These are phyloP conservation scores for Monosporascus sp. DNA, from an alignment of 2,329 filamentous ascomycete genomes.

Conservation along the genomic window DNA sequence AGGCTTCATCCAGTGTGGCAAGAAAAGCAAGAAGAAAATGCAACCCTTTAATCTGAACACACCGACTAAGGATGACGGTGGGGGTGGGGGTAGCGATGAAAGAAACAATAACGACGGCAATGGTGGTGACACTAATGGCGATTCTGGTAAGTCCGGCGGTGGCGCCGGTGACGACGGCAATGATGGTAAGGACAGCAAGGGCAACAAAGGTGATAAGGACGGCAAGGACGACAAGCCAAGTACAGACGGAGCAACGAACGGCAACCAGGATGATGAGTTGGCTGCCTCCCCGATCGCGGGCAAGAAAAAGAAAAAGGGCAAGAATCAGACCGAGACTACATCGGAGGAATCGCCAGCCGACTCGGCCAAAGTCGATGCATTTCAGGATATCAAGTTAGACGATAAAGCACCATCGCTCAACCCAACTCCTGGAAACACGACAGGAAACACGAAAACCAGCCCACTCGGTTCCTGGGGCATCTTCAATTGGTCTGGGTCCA, in stretches of 20 bases:
- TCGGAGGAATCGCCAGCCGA: conserved; percentile 26
- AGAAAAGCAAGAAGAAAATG: conserved; percentile 37
- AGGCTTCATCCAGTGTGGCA: conserved; percentile 48
- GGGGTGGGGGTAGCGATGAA: conserved; percentile 22
- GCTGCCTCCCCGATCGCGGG: conserved; percentile 37
- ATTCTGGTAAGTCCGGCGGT: conserved; percentile 23
- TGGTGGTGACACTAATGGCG: conserved; percentile 28
- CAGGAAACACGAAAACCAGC: conserved; percentile 32
- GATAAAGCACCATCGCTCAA: conserved; percentile 53
- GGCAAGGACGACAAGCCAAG: conserved; percentile 29
- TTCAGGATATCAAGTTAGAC: conserved; percentile 64
- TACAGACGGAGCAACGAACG: conserved; percentile 33
- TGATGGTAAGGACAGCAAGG: conserved; percentile 28
- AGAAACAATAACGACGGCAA: conserved; percentile 20
- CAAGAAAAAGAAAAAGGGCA: conserved; percentile 53
- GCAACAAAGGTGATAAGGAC: conserved; percentile 18
- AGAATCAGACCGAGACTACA: conserved; percentile 33
- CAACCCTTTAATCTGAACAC: conserved; percentile 14
- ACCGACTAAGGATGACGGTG: conserved; percentile 31
- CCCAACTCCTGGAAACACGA: conserved; percentile 44
- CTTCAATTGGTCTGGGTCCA: conserved; percentile 37
- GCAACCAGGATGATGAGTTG: conserved; percentile 46
- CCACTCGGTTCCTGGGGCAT: conserved; percentile 53
- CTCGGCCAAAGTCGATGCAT: conserved; percentile 43
- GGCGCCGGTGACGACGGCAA: conserved; percentile 30